phyloP scores from a whole-genome alignment of 2,329 filamentous ascomycete species.

The Boeremia lycopersici region DNA sequence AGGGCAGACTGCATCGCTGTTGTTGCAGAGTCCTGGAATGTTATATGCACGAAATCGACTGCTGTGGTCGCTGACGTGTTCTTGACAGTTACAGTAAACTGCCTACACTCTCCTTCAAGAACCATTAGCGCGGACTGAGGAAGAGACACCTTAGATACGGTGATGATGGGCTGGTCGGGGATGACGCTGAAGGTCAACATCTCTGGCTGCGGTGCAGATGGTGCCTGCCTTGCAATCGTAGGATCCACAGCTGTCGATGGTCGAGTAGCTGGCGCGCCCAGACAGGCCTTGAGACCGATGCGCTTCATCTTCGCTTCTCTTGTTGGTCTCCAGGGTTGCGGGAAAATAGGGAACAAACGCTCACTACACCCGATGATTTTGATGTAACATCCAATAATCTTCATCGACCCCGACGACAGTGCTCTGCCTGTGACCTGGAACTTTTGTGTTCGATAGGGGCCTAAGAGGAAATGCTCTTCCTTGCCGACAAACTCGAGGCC shows the following conservation, averaged over 20 bases:
- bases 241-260: slow-evolving; percentile 44
- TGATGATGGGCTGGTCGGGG: slow-evolving; percentile 75
- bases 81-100: slow-evolving; percentile 78
- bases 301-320: slow-evolving; percentile 76
- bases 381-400: slow-evolving; percentile 77
- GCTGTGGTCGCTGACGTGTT: slow-evolving; percentile 74
- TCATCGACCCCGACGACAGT: slow-evolving; percentile 68
- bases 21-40: slow-evolving; percentile 88
- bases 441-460: slow-evolving; percentile 82
- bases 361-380: slow-evolving; percentile 82
- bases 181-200: slow-evolving; percentile 75
- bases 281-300: slow-evolving; percentile 63
- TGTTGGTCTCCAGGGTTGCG: slow-evolving; percentile 74
- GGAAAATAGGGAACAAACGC: slow-evolving; percentile 83
- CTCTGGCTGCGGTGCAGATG: slow-evolving; percentile 41
- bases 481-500: slow-evolving; percentile 74
- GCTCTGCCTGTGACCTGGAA: slow-evolving; percentile 74
- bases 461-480: slow-evolving; percentile 70
- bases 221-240: slow-evolving; percentile 26
- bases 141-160: slow-evolving; percentile 76
- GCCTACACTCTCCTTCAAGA: slow-evolving; percentile 82
- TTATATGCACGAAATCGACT: slow-evolving; percentile 84
- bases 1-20: slow-evolving; percentile 76
- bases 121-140: slow-evolving; percentile 89
- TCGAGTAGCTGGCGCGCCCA: slow-evolving; percentile 56